phyloP scores from a whole-genome alignment of 441 rosid species.

The Eugenia klotzschiana region DNA sequence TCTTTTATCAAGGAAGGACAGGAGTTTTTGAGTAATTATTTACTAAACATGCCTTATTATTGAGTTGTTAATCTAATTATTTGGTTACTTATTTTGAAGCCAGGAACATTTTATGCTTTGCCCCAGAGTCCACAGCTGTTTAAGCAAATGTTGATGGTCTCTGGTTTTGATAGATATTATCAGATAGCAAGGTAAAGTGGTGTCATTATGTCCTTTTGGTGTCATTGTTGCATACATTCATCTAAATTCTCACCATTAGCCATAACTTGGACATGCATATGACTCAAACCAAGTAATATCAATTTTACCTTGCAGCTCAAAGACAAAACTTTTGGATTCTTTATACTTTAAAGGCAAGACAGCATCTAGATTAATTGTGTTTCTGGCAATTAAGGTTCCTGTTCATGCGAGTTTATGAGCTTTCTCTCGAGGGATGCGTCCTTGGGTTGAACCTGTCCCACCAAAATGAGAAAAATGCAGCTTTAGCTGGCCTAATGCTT shows the following conservation, averaged over 20 bases:
- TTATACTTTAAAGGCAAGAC: background rate
- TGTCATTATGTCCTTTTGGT: constrained; percentile 1
- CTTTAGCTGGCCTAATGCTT: background rate
- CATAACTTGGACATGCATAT: background rate
- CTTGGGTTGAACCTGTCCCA: background rate
- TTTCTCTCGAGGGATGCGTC: background rate
- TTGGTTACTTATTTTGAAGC: constrained; percentile 36
- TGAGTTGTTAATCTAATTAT: background rate
- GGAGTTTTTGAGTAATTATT: background rate
- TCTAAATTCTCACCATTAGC: background rate
- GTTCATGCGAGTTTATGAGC: background rate
- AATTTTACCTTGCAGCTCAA: background rate
- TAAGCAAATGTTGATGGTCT: constrained; percentile 97
- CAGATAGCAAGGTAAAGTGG: constrained; percentile 79
- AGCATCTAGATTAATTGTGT: background rate
- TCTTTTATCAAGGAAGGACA: background rate
- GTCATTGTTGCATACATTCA: background rate
- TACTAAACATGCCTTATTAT: background rate
- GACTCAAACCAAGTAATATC: background rate
- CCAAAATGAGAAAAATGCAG: background rate
- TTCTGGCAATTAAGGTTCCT: background rate
- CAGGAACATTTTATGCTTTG: constrained; percentile 96
- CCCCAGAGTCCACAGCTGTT: constrained; percentile 96
- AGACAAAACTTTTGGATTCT: background rate
- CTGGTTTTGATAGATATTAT: constrained; percentile 89